A percentile compares a stretch with the other conserved stretches of the same genome.
Conservation (phyloP, 2,329 filamentous ascomycete species). For the Aspergillus sp. region DNA sequence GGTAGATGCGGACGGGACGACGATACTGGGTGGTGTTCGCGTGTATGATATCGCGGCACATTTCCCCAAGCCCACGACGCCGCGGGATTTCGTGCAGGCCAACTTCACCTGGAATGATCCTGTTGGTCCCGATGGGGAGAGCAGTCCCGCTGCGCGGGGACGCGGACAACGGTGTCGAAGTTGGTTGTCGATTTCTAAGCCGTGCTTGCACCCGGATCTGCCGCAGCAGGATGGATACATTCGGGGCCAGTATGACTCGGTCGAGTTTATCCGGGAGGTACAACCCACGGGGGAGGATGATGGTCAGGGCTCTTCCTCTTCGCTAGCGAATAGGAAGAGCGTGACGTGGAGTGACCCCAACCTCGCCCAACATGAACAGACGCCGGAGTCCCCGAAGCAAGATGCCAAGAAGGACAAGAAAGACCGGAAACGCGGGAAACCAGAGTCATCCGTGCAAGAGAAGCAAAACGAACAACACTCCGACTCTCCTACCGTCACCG, state of each 20-base stretch:
- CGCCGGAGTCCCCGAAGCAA: constrained; percentile 2
- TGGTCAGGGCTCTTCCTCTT: not conserved
- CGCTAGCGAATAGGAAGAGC: not conserved
- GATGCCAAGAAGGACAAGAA: constrained; percentile 11
- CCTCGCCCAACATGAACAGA: not conserved
- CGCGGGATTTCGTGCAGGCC: constrained; percentile 78
- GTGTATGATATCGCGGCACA: constrained; percentile 82
- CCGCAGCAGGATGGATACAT: constrained; percentile 65
- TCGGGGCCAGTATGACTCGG: constrained; percentile 78
- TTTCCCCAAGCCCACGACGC: constrained; percentile 80
- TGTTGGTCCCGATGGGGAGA: constrained; percentile 20
- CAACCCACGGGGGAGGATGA: constrained; percentile 31
- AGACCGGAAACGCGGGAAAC: constrained; percentile 30
- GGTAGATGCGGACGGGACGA: constrained; percentile 34
- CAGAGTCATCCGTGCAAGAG: constrained; percentile 27
- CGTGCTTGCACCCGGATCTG: constrained; percentile 67
- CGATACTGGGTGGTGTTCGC: constrained; percentile 27
- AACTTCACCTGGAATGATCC: constrained; percentile 55
- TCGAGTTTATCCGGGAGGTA: constrained; percentile 83
- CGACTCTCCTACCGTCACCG: not conserved
- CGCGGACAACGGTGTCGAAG: constrained; percentile 45
- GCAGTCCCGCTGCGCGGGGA: constrained; percentile 9
- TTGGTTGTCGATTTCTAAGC: constrained; percentile 81
- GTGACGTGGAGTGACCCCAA: constrained; percentile 5
- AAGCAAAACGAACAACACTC: constrained; percentile 20